Percentiles rank a stretch among this genome's conserved stretches.
Evolutionary conservation across 306 rosid species (phyloP).

Genomic region (Cucumis sativus): Cucumber_9930_V3 NC_026661.2:21000501-21001000

Average conservation of each 20-base stretch:
- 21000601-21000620: slow-evolving; percentile 18
- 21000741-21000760: neutral
- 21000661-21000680: slow-evolving; percentile 18
- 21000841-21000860: slow-evolving; percentile 19
- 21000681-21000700: slow-evolving; percentile 24
- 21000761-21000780: slow-evolving; percentile 16
- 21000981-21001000: slow-evolving; percentile 55
- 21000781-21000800: slow-evolving; percentile 42
- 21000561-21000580: slow-evolving; percentile 71
- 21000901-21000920: slow-evolving; percentile 49
- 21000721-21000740: slow-evolving; percentile 26
- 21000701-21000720: slow-evolving; percentile 17
- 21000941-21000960: slow-evolving; percentile 34
- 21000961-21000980: slow-evolving; percentile 42
- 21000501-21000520: slow-evolving; percentile 90
- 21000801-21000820: slow-evolving; percentile 51
- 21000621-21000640: slow-evolving; percentile 21
- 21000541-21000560: slow-evolving; percentile 57
- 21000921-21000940: slow-evolving; percentile 31
- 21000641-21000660: slow-evolving; percentile 30
- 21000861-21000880: slow-evolving; percentile 32
- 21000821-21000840: slow-evolving; percentile 38
- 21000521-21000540: slow-evolving; percentile 81
- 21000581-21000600: slow-evolving; percentile 32
- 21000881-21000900: slow-evolving; percentile 53